A percentile compares a stretch with the other conserved stretches of the same genome.
Evolutionary conservation across 164 flowering plant genomes (phyloP).

Genomic region (Stephania yunnanensis): DNA sequence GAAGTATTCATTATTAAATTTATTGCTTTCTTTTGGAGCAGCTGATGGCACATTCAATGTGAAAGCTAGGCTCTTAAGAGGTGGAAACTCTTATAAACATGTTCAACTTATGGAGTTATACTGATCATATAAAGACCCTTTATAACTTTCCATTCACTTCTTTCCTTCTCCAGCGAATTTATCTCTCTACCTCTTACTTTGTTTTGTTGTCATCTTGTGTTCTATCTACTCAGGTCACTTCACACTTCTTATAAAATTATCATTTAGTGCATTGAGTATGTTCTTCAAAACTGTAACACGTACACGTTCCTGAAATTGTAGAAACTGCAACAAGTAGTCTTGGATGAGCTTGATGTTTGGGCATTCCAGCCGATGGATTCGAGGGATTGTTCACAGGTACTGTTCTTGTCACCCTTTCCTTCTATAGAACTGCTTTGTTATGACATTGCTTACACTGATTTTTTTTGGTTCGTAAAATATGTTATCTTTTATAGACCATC

Average conservation of each 20-base stretch:
- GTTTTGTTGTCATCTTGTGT: background rate
- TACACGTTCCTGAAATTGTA: conserved; percentile 24
- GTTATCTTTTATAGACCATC: background rate
- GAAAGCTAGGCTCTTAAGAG: background rate
- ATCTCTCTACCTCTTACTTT: background rate
- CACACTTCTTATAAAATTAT: background rate
- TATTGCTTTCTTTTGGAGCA: no score
- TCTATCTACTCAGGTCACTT: background rate
- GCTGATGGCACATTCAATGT: background rate
- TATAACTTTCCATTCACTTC: background rate
- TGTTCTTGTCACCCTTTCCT: background rate
- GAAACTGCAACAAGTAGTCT: conserved; percentile 72
- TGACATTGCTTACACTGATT: background rate
- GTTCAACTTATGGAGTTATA: background rate
- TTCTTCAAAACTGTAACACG: background rate
- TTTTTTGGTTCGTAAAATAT: background rate
- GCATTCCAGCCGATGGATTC: conserved; percentile 80
- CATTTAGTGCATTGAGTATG: background rate
- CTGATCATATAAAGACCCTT: background rate
- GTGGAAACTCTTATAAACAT: background rate
- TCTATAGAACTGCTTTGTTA: background rate
- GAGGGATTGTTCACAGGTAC: conserved; percentile 89
- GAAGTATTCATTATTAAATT: no score
- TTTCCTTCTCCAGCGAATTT: background rate
- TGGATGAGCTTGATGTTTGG: conserved; percentile 54